Evolutionary conservation across 106 monocot genomes (phyloP).

Genomic region (Allium cepa): DNA sequence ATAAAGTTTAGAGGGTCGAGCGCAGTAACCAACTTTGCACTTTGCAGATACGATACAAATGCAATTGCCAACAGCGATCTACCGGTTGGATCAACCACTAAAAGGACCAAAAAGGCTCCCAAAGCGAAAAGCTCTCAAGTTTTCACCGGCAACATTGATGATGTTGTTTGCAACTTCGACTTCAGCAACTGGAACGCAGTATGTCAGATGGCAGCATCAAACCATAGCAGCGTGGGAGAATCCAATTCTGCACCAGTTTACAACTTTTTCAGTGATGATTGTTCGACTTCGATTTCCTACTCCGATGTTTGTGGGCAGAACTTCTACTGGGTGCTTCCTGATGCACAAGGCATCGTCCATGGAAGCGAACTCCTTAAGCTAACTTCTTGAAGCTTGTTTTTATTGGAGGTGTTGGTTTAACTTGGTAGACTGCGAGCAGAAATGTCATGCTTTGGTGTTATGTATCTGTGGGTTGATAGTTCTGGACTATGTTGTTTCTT

Average conservation of each 20-base stretch:
- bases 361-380: neutral
- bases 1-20: constrained; percentile 59
- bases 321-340: constrained; percentile 1
- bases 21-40: constrained; percentile 55
- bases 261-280: neutral
- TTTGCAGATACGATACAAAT: constrained; percentile 10
- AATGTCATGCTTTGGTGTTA: no score
- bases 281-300: neutral
- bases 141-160: neutral
- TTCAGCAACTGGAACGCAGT: neutral
- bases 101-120: neutral
- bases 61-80: constrained; percentile 20
- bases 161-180: neutral
- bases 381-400: neutral
- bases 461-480: no score
- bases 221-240: neutral
- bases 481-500: no score
- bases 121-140: neutral
- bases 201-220: neutral
- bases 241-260: neutral
- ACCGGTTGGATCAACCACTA: neutral
- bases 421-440: no score
- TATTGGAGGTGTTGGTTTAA: no score
- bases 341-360: neutral
- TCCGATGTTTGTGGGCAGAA: constrained; percentile 3